Evolutionary conservation across 1,284 basidiomycete genomes (phyloP), one percentile per base, ranked within the genome.

Genomic region (Naganishia sp.): DNA sequence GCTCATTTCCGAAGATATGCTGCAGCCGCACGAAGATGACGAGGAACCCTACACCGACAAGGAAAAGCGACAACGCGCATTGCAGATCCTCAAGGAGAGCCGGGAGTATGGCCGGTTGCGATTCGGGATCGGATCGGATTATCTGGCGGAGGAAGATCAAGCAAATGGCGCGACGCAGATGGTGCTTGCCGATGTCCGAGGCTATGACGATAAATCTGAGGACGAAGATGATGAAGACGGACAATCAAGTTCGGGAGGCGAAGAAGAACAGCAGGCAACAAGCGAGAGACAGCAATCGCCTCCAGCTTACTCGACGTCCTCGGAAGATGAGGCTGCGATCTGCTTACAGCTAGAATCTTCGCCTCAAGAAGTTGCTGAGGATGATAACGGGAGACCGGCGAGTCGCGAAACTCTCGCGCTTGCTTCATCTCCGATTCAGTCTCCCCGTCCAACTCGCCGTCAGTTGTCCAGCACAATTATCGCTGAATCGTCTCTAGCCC

Each of bases 1-100:
- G 16, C 70, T 79, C 46, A 76, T 78, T 68, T 74, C 74, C 74
- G 50, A 68, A 6, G 76, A 79, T 70, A 50, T 70, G 46, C 9
- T 71, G 67, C 11, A 67, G 68, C 64, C 18, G 15, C n/a, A 33
- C 13, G 50, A 50, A 21, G 23, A 52, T 31, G 28, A 39, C 9
- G 61, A 63, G 21, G 36, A 10, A 39, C 48, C 57, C 28, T 63
- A 64, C 31, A 46, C 33, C 13, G 56, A 65, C 0, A n/a, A 56
- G 66, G 57, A 46, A 6, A 68, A 70, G 11, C 63, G 73, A 4
- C 39, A 31, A 9, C 46, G 57, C 6, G 74, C 73, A 4, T 66
- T 69, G 31, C 28, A 52, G 33, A 55, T 72, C 3, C 68, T 75
- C 63, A 69, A 63, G 44, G 61, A 71, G 39, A 76, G 75, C 53